phyloP scores from a whole-genome alignment of 208 protist species.

The Kentomonas sorsogonicus region DNA sequence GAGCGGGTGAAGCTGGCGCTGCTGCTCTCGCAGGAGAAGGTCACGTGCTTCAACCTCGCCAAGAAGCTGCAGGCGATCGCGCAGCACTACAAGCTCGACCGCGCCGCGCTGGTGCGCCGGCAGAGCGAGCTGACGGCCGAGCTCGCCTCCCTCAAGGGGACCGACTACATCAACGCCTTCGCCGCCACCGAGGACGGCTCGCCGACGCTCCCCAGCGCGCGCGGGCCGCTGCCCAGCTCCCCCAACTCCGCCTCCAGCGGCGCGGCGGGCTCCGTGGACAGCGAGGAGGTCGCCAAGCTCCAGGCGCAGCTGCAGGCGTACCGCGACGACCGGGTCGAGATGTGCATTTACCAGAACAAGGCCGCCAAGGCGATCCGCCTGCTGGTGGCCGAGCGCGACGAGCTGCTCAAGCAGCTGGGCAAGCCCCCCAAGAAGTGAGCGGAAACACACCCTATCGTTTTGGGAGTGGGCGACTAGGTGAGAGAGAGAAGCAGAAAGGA shows the following conservation, averaged over 20 bases:
- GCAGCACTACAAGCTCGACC: constrained; percentile 52
- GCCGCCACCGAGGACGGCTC: too few species aligned
- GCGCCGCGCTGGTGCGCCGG: constrained; percentile 22
- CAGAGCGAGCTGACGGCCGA: constrained; percentile 53
- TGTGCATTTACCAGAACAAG: constrained; percentile 71
- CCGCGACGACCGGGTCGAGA: constrained; percentile 50
- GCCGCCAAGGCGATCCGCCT: constrained; percentile 70
- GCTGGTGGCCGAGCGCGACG: constrained; percentile 60
- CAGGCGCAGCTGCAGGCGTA: constrained; percentile 27
- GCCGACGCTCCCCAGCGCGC: too few species aligned
- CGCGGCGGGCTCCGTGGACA: constrained; percentile 12
- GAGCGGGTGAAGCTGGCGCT: constrained; percentile 66
- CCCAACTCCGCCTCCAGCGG: constrained; percentile 11
- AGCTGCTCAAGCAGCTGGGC: constrained; percentile 15
- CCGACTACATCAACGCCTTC: constrained; percentile 84
- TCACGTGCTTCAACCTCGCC: constrained; percentile 55
- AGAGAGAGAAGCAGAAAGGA: too few species aligned
- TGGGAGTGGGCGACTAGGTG: too few species aligned
- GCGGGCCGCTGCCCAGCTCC: too few species aligned
- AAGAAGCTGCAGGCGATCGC: constrained; percentile 56
- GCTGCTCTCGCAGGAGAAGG: constrained; percentile 61
- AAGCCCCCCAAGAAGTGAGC: constrained; percentile 6
- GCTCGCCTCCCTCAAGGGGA: constrained; percentile 58
- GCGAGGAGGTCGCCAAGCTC: not conserved
- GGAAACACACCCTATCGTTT: too few species aligned